Evolutionary conservation across 2,329 filamentous ascomycete genomes (phyloP).

Genomic region (Capronia epimyces): DNA sequence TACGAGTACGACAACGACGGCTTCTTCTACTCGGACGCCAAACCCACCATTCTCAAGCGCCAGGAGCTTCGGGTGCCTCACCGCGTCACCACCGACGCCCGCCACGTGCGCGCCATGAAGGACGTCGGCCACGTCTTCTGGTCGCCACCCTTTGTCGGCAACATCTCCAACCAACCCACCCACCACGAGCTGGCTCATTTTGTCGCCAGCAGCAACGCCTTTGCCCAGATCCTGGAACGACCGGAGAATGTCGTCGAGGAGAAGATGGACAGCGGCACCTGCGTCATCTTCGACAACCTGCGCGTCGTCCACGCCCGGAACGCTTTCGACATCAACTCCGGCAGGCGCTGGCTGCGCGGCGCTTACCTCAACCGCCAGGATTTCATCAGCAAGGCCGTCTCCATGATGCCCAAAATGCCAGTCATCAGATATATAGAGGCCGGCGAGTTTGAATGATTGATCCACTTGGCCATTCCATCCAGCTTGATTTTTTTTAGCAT

Average conservation of each 20-base stretch:
- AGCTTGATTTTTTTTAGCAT: no score
- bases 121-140: constrained; percentile 53
- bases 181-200: constrained; percentile 11
- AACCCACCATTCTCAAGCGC: constrained; percentile 49
- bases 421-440: background rate
- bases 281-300: constrained; percentile 83
- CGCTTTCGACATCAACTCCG: constrained; percentile 62
- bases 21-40: constrained; percentile 56
- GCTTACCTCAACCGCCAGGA: constrained; percentile 71
- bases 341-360: constrained; percentile 76
- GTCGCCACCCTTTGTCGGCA: constrained; percentile 74
- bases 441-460: background rate
- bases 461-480: background rate
- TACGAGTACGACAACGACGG: constrained; percentile 57
- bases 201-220: constrained; percentile 50
- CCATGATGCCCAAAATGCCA: constrained; percentile 13
- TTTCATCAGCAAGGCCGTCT: constrained; percentile 35
- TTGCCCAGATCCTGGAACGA: constrained; percentile 56
- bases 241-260: constrained; percentile 60
- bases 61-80: constrained; percentile 18
- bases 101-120: constrained; percentile 3
- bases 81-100: constrained; percentile 10
- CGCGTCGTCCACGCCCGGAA: constrained; percentile 77
- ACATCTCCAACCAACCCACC: constrained; percentile 36
- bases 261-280: constrained; percentile 73